Conservation (phyloP, 345 rosid genomes). For the Salix suchowensis region DNA sequence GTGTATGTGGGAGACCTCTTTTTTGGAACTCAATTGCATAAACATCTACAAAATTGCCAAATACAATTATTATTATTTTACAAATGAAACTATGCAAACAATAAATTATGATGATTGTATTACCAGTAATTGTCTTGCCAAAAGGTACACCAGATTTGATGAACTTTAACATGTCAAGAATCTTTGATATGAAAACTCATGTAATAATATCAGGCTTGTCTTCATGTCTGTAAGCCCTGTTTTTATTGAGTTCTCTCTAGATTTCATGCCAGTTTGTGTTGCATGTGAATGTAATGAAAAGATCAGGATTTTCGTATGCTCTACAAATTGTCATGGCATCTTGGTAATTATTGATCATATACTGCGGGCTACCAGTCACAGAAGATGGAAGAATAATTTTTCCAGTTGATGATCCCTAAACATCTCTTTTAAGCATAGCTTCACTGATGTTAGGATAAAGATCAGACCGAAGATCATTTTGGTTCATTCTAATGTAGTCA, state of each 20-base stretch:
- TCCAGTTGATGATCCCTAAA: too few species aligned
- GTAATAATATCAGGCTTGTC: not conserved
- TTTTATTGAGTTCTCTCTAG: fast-evolving
- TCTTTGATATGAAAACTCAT: not conserved
- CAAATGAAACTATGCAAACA: too few species aligned
- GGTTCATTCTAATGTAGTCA: too few species aligned
- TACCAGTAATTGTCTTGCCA: not conserved
- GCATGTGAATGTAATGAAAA: constrained; percentile 1
- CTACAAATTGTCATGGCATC: not conserved
- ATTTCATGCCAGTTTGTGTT: not conserved
- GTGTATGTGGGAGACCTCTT: not conserved
- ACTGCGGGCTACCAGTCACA: too few species aligned
- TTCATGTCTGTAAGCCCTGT: not conserved
- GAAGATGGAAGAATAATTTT: too few species aligned
- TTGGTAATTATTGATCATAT: not conserved
- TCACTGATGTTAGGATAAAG: too few species aligned
- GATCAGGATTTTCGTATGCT: not conserved
- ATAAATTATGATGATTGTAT: too few species aligned
- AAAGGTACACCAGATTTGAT: not conserved
- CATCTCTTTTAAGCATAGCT: too few species aligned
- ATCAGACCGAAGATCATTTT: too few species aligned
- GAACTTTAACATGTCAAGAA: not conserved
- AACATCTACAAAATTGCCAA: not conserved
- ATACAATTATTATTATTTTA: too few species aligned
- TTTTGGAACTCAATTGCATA: constrained; percentile 5